Evolutionary conservation across 805 yeast species (phyloP).

Genomic region (Clavispora carvajalis): DNA sequence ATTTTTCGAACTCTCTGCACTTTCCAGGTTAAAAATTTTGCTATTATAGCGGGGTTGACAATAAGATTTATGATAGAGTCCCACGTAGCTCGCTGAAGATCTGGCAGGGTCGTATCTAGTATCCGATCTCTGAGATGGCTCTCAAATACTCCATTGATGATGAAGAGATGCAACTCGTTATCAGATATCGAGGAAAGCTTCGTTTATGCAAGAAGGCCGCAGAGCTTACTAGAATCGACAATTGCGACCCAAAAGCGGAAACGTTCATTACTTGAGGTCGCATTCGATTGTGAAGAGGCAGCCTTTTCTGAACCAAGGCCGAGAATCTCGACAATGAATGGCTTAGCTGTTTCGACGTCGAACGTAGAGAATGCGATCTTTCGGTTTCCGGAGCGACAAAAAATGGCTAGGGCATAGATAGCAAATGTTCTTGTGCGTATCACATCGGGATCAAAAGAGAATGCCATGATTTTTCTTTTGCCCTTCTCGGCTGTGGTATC

Average conservation of each 20-base stretch:
- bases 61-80: conserved; percentile 62
- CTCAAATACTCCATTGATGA: conserved; percentile 42
- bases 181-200: conserved; percentile 50
- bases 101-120: conserved; percentile 29
- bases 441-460: conserved; percentile 7
- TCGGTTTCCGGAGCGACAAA: conserved; percentile 43
- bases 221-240: conserved; percentile 41
- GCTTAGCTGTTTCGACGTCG: conserved; percentile 38
- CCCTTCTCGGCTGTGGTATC: conserved; percentile 14
- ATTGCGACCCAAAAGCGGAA: conserved; percentile 15
- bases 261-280: not conserved
- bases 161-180: conserved; percentile 33
- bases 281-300: not conserved
- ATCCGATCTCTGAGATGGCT: conserved; percentile 40
- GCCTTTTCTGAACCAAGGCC: conserved; percentile 20
- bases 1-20: conserved; percentile 31
- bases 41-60: conserved; percentile 35
- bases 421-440: conserved; percentile 27
- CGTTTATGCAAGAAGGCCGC: conserved; percentile 60
- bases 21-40: conserved; percentile 52
- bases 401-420: conserved; percentile 38
- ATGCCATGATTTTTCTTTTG: conserved; percentile 16
- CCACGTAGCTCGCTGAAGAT: conserved; percentile 54
- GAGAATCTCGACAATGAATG: conserved; percentile 44
- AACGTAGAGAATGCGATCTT: conserved; percentile 33